A percentile compares a stretch with the other conserved stretches of the same genome.
Conservation (phyloP, 495 filamentous ascomycete species). For the Aspergillus leporis region DNA sequence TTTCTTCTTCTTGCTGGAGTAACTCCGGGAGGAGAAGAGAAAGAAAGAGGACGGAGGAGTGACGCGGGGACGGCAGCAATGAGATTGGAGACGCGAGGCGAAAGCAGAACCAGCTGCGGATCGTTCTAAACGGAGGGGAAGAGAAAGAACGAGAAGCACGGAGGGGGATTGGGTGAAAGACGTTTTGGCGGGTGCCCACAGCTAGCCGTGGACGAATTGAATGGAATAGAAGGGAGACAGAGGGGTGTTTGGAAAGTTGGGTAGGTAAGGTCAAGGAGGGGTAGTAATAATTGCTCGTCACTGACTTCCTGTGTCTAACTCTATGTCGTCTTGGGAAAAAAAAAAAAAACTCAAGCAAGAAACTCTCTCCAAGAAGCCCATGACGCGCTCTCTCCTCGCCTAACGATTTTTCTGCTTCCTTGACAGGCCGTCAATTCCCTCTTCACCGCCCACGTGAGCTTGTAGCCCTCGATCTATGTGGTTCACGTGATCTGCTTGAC, state of each 20-base stretch:
- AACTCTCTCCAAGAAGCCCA: not conserved
- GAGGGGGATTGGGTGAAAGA: slow-evolving; percentile 29
- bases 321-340: not conserved
- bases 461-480: slow-evolving; percentile 13
- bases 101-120: slow-evolving; percentile 56
- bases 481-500: slow-evolving; percentile 1
- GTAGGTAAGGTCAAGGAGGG: slow-evolving; percentile 10
- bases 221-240: slow-evolving; percentile 4
- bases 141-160: slow-evolving; percentile 37
- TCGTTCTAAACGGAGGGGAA: slow-evolving; percentile 34
- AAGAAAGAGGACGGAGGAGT: slow-evolving; percentile 18
- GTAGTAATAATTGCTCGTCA: not conserved
- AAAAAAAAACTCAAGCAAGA: not conserved
- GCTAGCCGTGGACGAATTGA: slow-evolving; percentile 25
- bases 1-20: slow-evolving; percentile 50
- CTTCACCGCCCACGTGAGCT: slow-evolving; percentile 25
- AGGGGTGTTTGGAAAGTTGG: not conserved
- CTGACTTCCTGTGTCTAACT: not conserved
- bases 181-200: slow-evolving; percentile 43
- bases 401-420: not conserved
- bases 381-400: slow-evolving; percentile 12
- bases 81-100: slow-evolving; percentile 21
- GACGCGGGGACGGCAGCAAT: slow-evolving; percentile 31
- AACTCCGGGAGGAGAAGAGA: slow-evolving; percentile 35
- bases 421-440: too few species aligned